A percentile compares a stretch with the other conserved stretches of the same genome.
Evolutionary conservation across 306 rosid genomes (phyloP).

Genomic region (Canavalia ensiformis): DNA sequence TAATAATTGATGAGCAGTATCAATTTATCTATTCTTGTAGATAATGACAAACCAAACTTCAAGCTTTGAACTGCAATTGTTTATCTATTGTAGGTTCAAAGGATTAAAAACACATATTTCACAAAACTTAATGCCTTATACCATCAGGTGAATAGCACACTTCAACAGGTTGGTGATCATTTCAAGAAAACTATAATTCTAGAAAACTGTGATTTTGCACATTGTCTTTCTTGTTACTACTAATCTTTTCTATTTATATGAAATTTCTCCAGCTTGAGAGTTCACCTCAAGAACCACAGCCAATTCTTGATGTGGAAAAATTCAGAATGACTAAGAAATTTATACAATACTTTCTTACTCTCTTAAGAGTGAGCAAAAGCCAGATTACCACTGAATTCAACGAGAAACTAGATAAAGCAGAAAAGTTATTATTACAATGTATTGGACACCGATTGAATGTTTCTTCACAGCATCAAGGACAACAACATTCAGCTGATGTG

Average conservation of each 20-base stretch:
- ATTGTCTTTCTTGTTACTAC: background rate
- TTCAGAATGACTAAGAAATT: fast-evolving
- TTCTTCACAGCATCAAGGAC: slow-evolving; percentile 6
- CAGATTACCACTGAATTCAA: slow-evolving; percentile 34
- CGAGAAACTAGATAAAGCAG: background rate
- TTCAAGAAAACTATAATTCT: slow-evolving; percentile 1
- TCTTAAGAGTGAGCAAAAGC: slow-evolving; percentile 45
- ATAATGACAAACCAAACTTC: background rate
- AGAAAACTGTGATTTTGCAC: background rate
- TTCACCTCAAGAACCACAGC: slow-evolving; percentile 11
- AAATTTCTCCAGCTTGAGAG: slow-evolving; percentile 37
- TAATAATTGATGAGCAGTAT: background rate
- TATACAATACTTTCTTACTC: background rate
- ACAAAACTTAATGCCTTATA: background rate
- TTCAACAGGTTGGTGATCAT: slow-evolving; percentile 37
- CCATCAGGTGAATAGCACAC: background rate
- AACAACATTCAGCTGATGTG: slow-evolving; percentile 31
- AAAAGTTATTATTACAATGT: background rate
- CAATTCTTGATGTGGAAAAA: background rate
- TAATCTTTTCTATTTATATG: slow-evolving; percentile 16
- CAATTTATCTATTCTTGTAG: background rate
- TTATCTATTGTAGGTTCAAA: slow-evolving; percentile 45
- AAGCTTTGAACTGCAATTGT: background rate
- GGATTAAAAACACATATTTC: background rate
- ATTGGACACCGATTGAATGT: too few species aligned